Evolutionary conservation across 2,329 filamentous ascomycete species (phyloP).

Genomic region (Claviceps citrina): DNA sequence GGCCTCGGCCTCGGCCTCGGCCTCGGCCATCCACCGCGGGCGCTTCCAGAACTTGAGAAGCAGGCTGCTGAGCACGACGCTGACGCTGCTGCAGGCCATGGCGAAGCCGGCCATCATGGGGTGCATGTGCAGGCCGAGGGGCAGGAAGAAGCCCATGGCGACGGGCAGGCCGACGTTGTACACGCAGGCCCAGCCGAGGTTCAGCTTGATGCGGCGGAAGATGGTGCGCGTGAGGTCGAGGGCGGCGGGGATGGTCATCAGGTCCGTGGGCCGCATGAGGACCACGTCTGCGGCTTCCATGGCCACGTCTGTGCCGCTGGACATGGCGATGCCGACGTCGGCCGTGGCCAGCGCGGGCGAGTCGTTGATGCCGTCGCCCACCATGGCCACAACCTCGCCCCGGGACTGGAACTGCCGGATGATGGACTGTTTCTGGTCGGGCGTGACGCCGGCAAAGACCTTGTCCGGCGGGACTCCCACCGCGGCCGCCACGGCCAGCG

Average conservation of each 20-base stretch:
- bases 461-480: conserved; percentile 65
- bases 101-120: conserved; percentile 90
- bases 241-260: conserved; percentile 83
- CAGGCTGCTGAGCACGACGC: conserved; percentile 71
- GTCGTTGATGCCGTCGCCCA: conserved; percentile 97
- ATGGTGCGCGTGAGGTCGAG: conserved; percentile 71
- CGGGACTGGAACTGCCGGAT: conserved; percentile 58
- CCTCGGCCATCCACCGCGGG: conserved; percentile 73
- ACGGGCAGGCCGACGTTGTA: conserved; percentile 94
- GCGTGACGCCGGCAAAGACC: conserved; percentile 76
- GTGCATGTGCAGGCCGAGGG: conserved; percentile 73
- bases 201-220: conserved; percentile 85
- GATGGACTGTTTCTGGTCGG: conserved; percentile 80
- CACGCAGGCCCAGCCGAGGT: conserved; percentile 79
- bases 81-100: conserved; percentile 84
- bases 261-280: conserved; percentile 79
- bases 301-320: conserved; percentile 85
- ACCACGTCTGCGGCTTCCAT: conserved; percentile 96
- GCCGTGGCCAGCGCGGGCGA: conserved; percentile 87
- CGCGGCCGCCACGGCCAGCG: conserved; percentile 63
- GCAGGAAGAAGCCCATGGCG: conserved; percentile 91
- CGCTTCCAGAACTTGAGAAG: conserved; percentile 76
- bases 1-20: conserved; percentile 44
- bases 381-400: conserved; percentile 81
- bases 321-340: conserved; percentile 82